phyloP scores from a whole-genome alignment of 768 basidiomycete species.

The Solioccasus polychromus region DNA sequence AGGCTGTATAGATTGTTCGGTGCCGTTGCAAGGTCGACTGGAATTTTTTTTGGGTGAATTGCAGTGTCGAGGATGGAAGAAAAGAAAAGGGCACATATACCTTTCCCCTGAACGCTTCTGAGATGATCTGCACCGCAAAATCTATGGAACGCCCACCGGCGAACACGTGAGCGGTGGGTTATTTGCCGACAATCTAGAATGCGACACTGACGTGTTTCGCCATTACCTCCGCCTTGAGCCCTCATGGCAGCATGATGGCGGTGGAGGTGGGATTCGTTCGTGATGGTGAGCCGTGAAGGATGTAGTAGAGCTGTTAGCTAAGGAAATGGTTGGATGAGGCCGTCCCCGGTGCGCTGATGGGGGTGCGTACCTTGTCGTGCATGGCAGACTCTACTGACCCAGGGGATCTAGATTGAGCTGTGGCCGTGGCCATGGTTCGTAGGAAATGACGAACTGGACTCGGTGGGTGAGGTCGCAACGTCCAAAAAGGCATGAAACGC shows the following conservation, averaged over 20 bases:
- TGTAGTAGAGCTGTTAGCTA: conserved; percentile 63
- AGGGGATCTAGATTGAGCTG: conserved; percentile 24
- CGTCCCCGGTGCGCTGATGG: conserved; percentile 23
- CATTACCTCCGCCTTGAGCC: conserved; percentile 59
- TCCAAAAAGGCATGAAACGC: conserved; percentile 15
- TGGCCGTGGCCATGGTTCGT: conserved; percentile 29
- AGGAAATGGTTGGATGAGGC: conserved; percentile 20
- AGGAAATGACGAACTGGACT: conserved; percentile 21
- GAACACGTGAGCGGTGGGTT: conserved; percentile 23
- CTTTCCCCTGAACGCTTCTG: conserved; percentile 71
- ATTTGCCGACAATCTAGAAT: conserved; percentile 11
- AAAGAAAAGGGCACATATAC: conserved; percentile 44
- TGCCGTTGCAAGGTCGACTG: conserved; percentile 80
- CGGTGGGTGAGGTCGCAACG: conserved; percentile 23
- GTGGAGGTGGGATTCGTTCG: conserved; percentile 84
- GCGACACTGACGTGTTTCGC: conserved; percentile 74
- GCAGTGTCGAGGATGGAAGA: conserved; percentile 4
- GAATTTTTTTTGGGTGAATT: conserved; percentile 12
- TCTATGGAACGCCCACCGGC: conserved; percentile 42
- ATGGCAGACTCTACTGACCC: conserved; percentile 63
- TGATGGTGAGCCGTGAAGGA: conserved; percentile 62
- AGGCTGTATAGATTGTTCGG: conserved; percentile 69
- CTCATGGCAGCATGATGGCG: conserved; percentile 83
- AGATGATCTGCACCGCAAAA: conserved; percentile 73
- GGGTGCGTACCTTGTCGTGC: conserved; percentile 47